phyloP scores from a whole-genome alignment of 192 early-diverging fungal species.

The Mortierella antarctica region DNA sequence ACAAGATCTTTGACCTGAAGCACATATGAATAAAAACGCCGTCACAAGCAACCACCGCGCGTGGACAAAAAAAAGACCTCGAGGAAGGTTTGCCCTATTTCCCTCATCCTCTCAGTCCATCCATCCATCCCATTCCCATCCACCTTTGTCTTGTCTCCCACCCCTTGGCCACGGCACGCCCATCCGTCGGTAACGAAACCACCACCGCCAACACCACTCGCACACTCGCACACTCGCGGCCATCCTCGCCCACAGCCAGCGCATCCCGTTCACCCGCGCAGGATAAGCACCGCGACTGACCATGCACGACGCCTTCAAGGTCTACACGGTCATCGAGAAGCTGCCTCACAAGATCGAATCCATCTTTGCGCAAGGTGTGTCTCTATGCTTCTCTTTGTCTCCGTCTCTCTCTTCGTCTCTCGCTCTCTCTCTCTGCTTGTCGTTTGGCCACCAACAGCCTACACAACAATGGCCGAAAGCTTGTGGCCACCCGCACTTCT shows the following conservation, averaged over 20 bases:
- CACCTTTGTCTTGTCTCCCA: not conserved
- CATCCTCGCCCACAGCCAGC: not conserved
- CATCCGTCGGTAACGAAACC: not conserved
- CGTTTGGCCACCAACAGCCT: not conserved
- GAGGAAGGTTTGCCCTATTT: not conserved
- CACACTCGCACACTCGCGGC: too few species aligned
- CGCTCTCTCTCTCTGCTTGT: not conserved
- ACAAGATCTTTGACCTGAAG: not conserved
- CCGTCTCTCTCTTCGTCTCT: not conserved
- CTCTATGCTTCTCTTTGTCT: not conserved
- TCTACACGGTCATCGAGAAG: conserved; percentile 78
- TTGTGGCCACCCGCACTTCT: not conserved
- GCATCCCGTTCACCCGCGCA: not conserved
- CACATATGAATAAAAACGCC: conserved; percentile 4
- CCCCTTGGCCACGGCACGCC: not conserved
- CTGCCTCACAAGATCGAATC: conserved; percentile 77
- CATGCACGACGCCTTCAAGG: conserved; percentile 86
- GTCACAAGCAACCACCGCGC: not conserved
- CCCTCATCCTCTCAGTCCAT: not conserved
- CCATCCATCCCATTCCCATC: not conserved
- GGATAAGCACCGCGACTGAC: not conserved
- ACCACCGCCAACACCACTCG: not conserved
- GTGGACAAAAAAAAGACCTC: not conserved
- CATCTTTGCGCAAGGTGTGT: conserved; percentile 70
- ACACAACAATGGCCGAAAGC: not conserved